Conservation (phyloP, 805 yeast genomes). For the Scheffersomyces lignosus region DNA sequence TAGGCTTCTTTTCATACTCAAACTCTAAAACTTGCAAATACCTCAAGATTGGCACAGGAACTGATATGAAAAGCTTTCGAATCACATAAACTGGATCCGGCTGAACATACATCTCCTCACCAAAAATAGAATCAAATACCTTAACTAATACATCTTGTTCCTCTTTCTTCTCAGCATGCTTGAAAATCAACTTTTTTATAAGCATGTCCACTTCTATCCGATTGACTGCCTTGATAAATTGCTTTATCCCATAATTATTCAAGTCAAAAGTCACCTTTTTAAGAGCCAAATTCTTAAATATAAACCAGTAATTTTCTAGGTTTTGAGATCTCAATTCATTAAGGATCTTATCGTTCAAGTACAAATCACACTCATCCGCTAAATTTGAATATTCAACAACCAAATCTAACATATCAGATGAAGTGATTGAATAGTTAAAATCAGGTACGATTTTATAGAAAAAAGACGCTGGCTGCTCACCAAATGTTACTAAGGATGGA, state of each 20-base stretch:
- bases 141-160: constrained; percentile 10
- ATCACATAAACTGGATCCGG: background rate
- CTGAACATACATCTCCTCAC: background rate
- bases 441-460: constrained; percentile 52
- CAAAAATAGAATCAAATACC: constrained; percentile 1
- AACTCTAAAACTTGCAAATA: constrained; percentile 60
- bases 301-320: constrained; percentile 19
- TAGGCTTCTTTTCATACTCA: constrained; percentile 36
- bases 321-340: constrained; percentile 8
- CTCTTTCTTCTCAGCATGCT: constrained; percentile 7
- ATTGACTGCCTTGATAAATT: constrained; percentile 18
- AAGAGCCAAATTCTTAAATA: constrained; percentile 20
- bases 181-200: constrained; percentile 12
- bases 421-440: constrained; percentile 12
- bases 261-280: constrained; percentile 27
- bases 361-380: constrained; percentile 42
- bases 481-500: constrained; percentile 50
- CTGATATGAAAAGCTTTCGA: constrained; percentile 48
- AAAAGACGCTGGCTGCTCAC: constrained; percentile 68
- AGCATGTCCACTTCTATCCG: constrained; percentile 12
- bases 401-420: constrained; percentile 42
- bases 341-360: constrained; percentile 12
- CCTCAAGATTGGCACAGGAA: constrained; percentile 61
- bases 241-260: constrained; percentile 27
- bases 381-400: constrained; percentile 47